Evolutionary conservation across 2,329 filamentous ascomycete genomes (phyloP).

Genomic region (Colletotrichum kahawae): DNA sequence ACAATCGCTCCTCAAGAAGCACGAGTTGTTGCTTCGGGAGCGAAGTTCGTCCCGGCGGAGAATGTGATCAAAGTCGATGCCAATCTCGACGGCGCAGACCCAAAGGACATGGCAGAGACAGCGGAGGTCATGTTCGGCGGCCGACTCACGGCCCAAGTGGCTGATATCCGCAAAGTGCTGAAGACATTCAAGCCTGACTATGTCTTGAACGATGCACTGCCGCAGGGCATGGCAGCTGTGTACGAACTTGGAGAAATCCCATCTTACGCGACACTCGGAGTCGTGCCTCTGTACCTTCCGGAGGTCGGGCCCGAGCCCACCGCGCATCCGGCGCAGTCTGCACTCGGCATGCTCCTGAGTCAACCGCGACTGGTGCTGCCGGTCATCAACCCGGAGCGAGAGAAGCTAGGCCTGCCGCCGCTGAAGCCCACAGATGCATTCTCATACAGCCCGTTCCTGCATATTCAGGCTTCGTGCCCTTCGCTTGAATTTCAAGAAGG

Average conservation of each 20-base stretch:
- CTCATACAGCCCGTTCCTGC: slow-evolving; percentile 40
- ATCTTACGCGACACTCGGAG: slow-evolving; percentile 41
- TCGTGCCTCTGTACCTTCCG: slow-evolving; percentile 41
- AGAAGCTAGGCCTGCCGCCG: slow-evolving; percentile 28
- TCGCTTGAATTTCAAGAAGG: slow-evolving; percentile 34
- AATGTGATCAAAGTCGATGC: slow-evolving; percentile 34
- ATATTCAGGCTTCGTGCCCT: slow-evolving; percentile 41
- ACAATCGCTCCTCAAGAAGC: slow-evolving; percentile 37
- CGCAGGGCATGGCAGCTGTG: slow-evolving; percentile 39
- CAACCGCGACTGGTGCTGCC: slow-evolving; percentile 31
- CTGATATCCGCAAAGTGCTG: slow-evolving; percentile 38
- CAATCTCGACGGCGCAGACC: slow-evolving; percentile 29
- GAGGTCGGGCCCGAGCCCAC: slow-evolving; percentile 35
- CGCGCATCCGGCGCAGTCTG: slow-evolving; percentile 26
- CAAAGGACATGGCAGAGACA: slow-evolving; percentile 36
- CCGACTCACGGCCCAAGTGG: slow-evolving; percentile 38
- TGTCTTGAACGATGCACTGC: slow-evolving; percentile 43
- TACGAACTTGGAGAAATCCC: slow-evolving; percentile 38
- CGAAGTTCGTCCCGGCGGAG: slow-evolving; percentile 35
- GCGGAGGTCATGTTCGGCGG: slow-evolving; percentile 28
- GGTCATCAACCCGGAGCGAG: slow-evolving; percentile 35
- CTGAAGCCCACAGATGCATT: slow-evolving; percentile 36
- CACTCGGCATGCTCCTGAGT: slow-evolving; percentile 30
- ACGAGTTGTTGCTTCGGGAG: slow-evolving; percentile 37
- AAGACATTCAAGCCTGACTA: slow-evolving; percentile 32